These are phyloP conservation scores for Candida nonsorbophila DNA, from an alignment of 805 yeast genomes.

Conservation along the genomic window DNA sequence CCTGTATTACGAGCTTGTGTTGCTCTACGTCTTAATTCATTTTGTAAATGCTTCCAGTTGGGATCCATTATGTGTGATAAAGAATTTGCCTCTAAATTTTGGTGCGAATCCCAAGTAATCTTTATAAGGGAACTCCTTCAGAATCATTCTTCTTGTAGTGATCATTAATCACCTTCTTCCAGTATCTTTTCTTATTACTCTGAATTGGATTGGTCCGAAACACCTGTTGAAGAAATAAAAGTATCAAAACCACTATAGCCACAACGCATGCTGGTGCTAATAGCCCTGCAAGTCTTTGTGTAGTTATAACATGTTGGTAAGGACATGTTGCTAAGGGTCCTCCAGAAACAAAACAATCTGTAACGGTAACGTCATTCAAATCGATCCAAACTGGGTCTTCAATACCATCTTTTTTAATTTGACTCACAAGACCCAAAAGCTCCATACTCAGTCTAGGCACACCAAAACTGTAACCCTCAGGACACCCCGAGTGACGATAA, in stretches of 20 bases:
- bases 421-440: conserved; percentile 22
- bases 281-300: conserved; percentile 54
- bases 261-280: conserved; percentile 64
- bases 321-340: conserved; percentile 80
- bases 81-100: background rate
- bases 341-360: conserved; percentile 81
- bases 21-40: conserved; percentile 38
- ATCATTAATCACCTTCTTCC: conserved; percentile 55
- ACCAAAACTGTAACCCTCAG: conserved; percentile 23
- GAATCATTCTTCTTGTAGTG: conserved; percentile 58
- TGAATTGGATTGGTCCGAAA: conserved; percentile 64
- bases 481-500: conserved; percentile 22
- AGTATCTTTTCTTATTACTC: conserved; percentile 56
- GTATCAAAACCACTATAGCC: conserved; percentile 44
- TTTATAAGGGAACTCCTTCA: conserved; percentile 82
- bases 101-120: background rate
- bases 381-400: conserved; percentile 66
- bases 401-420: conserved; percentile 18
- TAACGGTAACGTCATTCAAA: conserved; percentile 67
- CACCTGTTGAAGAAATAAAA: conserved; percentile 49
- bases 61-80: conserved; percentile 31
- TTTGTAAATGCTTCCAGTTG: conserved; percentile 36
- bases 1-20: conserved; percentile 20
- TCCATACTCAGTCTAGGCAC: conserved; percentile 33
- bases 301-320: conserved; percentile 52